Percentiles rank a stretch among this genome's conserved stretches.
Conservation (phyloP, 2,329 filamentous ascomycete genomes). For the Polytolypa hystricis region DNA sequence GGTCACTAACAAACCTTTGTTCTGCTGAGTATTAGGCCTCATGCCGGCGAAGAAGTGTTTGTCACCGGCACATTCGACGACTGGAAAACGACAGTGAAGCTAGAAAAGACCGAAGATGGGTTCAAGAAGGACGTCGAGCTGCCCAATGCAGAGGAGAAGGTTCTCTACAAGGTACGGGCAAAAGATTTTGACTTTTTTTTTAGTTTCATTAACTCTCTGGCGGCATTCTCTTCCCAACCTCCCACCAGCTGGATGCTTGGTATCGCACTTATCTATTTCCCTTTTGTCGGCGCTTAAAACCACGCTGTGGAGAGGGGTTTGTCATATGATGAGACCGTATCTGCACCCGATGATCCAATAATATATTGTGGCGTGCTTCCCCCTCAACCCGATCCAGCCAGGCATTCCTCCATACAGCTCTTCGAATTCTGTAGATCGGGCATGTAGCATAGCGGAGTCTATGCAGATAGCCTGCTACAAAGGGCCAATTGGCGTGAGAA, state of each 20-base stretch:
- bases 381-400: too few relatives aligned
- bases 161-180: constrained; percentile 79
- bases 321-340: constrained; percentile 4
- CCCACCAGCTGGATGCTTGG: too few relatives aligned
- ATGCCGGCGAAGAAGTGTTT: constrained; percentile 74
- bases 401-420: too few relatives aligned
- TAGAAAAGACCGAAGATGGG: constrained; percentile 60
- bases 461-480: too few relatives aligned
- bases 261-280: background rate
- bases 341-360: too few relatives aligned
- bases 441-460: too few relatives aligned
- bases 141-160: constrained; percentile 55
- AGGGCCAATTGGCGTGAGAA: too few relatives aligned
- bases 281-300: background rate
- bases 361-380: too few relatives aligned
- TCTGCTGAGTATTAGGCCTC: constrained; percentile 50
- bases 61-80: constrained; percentile 94
- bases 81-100: constrained; percentile 77
- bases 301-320: background rate
- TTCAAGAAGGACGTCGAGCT: constrained; percentile 77
- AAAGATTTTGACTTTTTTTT: background rate
- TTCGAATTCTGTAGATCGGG: too few relatives aligned
- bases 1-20: background rate
- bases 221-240: too few relatives aligned
- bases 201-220: background rate